phyloP scores from a whole-genome alignment of 495 filamentous ascomycete genomes.

The Penicillium mononematosum region DNA sequence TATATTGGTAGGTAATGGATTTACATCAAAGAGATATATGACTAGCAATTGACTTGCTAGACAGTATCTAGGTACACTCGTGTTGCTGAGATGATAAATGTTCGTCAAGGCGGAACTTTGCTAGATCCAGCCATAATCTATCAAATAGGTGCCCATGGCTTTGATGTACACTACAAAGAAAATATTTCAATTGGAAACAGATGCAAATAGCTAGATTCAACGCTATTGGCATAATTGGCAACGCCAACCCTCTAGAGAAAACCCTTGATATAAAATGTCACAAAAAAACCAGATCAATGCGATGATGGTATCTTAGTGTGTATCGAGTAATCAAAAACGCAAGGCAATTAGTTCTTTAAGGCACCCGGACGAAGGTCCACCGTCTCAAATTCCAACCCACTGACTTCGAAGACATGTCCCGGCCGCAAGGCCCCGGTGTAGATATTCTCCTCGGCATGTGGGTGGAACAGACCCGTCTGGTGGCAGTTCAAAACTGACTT shows the following conservation, averaged over 20 bases:
- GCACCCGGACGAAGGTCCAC: conserved; percentile 68
- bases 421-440: conserved; percentile 81
- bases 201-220: neutral
- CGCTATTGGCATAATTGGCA: neutral
- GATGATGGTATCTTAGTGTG: conserved; percentile 25
- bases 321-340: conserved; percentile 8
- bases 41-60: neutral
- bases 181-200: neutral
- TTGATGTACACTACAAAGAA: neutral
- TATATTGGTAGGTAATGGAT: too few relatives aligned
- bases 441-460: conserved; percentile 65
- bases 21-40: too few relatives aligned
- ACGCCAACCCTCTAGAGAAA: neutral
- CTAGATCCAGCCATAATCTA: neutral
- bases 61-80: neutral
- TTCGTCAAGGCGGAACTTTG: neutral
- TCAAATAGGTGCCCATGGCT: neutral
- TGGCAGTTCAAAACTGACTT: conserved; percentile 73
- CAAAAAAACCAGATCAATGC: neutral
- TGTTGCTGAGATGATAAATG: neutral
- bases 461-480: conserved; percentile 79
- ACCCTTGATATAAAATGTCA: neutral
- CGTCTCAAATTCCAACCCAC: conserved; percentile 70
- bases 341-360: conserved; percentile 12
- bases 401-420: conserved; percentile 82